A percentile compares a stretch with the other conserved stretches of the same genome.
Evolutionary conservation across 768 basidiomycete genomes (phyloP).

Genomic region (Xanthoconium purpureum): DNA sequence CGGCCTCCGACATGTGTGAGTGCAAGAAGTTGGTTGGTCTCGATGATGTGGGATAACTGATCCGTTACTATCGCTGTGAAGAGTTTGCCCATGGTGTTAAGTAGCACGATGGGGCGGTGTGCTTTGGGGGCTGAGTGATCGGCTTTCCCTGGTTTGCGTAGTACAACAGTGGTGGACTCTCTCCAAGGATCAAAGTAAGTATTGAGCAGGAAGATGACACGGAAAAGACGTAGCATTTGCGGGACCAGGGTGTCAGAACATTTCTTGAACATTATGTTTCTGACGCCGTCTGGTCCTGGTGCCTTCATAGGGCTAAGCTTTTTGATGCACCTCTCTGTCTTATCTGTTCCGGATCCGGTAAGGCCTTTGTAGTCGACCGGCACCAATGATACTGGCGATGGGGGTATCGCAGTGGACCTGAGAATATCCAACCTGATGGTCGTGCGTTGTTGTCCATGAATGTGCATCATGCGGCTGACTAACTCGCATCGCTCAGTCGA

Average conservation of each 20-base stretch:
- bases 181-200: not conserved
- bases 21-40: not conserved
- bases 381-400: too few relatives aligned
- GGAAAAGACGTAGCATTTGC: not conserved
- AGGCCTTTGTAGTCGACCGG: too few relatives aligned
- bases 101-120: not conserved
- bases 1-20: not conserved
- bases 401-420: slow-evolving; percentile 15
- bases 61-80: not conserved
- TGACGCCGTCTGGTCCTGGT: too few relatives aligned
- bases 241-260: not conserved
- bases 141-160: not conserved
- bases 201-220: not conserved
- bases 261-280: too few relatives aligned
- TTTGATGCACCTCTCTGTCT: too few relatives aligned
- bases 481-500: slow-evolving; percentile 33
- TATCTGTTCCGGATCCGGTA: too few relatives aligned
- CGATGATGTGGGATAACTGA: not conserved
- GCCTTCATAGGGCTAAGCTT: too few relatives aligned
- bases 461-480: not conserved
- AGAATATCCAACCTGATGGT: not conserved
- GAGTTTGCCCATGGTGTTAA: not conserved
- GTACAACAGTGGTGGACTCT: not conserved
- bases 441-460: not conserved
- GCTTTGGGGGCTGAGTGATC: not conserved